Percentiles rank a stretch among this genome's conserved stretches.
Evolutionary conservation across 208 protist species (phyloP).

Genomic region (Borovskyia barvae): DNA sequence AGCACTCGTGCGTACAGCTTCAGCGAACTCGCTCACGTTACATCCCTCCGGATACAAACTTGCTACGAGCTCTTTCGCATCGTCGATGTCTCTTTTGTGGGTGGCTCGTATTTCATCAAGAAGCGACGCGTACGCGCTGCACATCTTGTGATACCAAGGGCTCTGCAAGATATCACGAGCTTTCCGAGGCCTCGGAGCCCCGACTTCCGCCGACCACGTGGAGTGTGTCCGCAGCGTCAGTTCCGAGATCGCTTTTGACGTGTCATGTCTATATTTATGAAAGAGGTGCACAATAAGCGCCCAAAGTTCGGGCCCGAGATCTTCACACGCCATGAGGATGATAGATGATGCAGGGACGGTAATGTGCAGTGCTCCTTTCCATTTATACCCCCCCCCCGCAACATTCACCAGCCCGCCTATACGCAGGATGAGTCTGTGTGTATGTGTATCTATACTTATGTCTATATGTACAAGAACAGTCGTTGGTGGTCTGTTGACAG

Average conservation of each 20-base stretch:
- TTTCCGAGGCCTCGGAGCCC: background rate
- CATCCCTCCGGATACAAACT: constrained; percentile 75
- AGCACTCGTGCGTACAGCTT: constrained; percentile 65
- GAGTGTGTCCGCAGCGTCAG: constrained; percentile 47
- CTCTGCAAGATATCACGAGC: constrained; percentile 25
- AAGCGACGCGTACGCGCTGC: constrained; percentile 29
- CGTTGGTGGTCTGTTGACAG: no score
- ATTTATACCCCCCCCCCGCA: no score
- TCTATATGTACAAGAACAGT: no score
- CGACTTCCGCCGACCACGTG: constrained; percentile 3
- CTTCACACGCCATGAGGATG: constrained; percentile 16
- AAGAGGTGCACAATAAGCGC: constrained; percentile 72
- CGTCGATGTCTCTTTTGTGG: constrained; percentile 31
- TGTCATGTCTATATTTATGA: constrained; percentile 17
- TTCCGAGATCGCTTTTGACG: constrained; percentile 37
- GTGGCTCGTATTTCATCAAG: constrained; percentile 15
- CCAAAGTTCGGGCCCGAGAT: constrained; percentile 70
- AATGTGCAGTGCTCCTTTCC: no score
- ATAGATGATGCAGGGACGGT: no score
- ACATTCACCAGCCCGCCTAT: no score
- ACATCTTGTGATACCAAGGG: constrained; percentile 57
- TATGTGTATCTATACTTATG: no score
- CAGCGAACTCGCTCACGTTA: constrained; percentile 56
- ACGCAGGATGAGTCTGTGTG: no score
- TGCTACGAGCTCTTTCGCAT: constrained; percentile 46